Evolutionary conservation across 495 filamentous ascomycete genomes (phyloP).

Genomic region (Lasiosphaeriaceae sp.): DNA sequence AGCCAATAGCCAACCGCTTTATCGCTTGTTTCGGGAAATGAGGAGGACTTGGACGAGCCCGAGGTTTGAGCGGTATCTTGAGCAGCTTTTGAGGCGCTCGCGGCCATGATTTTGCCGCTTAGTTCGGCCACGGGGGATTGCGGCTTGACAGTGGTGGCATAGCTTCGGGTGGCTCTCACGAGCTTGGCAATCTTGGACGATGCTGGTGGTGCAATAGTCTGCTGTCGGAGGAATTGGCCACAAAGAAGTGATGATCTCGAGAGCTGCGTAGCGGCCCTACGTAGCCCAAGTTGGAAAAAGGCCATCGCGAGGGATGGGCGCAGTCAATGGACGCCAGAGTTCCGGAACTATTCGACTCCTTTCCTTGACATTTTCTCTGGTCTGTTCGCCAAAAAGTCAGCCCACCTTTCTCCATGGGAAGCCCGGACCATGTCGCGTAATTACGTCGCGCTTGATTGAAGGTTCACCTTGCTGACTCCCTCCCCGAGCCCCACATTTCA

Average conservation of each 20-base stretch:
- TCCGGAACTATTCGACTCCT: too few relatives aligned
- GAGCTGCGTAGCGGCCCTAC: constrained; percentile 50
- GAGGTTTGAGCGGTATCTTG: too few relatives aligned
- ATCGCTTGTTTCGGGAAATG: constrained; percentile 69
- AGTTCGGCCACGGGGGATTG: constrained; percentile 4
- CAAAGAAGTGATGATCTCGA: constrained; percentile 57
- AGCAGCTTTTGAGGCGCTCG: not conserved
- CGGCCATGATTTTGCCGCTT: not conserved
- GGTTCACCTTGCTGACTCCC: too few relatives aligned
- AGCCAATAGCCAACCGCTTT: constrained; percentile 88
- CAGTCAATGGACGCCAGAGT: too few relatives aligned
- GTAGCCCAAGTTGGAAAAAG: constrained; percentile 46
- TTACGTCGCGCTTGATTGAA: too few relatives aligned
- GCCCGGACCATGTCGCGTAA: too few relatives aligned
- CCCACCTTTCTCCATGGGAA: too few relatives aligned
- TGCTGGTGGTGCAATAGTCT: constrained; percentile 24
- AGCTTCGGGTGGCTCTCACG: constrained; percentile 16
- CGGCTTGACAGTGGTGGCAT: constrained; percentile 10
- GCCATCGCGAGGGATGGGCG: constrained; percentile 46
- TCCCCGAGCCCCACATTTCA: too few relatives aligned
- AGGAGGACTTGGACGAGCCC: constrained; percentile 12
- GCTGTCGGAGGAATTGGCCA: constrained; percentile 56
- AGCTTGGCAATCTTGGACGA: constrained; percentile 15
- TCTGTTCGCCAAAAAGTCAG: too few relatives aligned
- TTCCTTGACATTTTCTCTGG: too few relatives aligned